These are phyloP conservation scores for Glaciozyma antarctica DNA, from an alignment of 768 basidiomycete species.

Conservation along the genomic window DNA sequence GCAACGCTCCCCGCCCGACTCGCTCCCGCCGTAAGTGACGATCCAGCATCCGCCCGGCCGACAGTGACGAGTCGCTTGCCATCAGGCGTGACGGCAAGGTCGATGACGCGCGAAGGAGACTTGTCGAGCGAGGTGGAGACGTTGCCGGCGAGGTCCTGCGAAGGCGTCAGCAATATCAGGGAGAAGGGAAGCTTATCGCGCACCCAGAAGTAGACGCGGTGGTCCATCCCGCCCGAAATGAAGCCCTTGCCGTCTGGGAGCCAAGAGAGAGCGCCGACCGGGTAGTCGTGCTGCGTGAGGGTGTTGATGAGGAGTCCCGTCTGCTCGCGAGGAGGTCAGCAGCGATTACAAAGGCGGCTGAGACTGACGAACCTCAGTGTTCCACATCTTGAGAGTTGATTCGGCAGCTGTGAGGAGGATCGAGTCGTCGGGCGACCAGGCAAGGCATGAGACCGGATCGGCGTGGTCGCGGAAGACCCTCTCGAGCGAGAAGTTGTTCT, in stretches of 20 bases:
- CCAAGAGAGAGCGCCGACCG: conserved; percentile 79
- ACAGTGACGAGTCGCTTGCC: conserved; percentile 72
- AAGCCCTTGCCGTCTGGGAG: conserved; percentile 81
- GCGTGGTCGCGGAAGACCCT: conserved; percentile 58
- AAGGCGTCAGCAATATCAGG: background rate
- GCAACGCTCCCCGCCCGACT: conserved; percentile 34
- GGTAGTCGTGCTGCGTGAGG: conserved; percentile 66
- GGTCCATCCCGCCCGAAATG: conserved; percentile 78
- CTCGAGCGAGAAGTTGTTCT: conserved; percentile 51
- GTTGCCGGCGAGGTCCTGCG: conserved; percentile 65
- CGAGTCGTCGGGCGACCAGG: conserved; percentile 86
- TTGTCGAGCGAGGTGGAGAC: conserved; percentile 57
- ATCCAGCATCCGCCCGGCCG: conserved; percentile 43
- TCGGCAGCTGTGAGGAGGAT: conserved; percentile 77
- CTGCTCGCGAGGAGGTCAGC: conserved; percentile 41
- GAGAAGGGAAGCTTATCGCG: background rate
- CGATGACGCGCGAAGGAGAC: conserved; percentile 69
- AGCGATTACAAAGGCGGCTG: background rate
- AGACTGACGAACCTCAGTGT: conserved; percentile 56
- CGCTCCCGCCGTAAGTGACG: conserved; percentile 26
- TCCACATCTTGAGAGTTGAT: conserved; percentile 75
- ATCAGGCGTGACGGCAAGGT: conserved; percentile 79
- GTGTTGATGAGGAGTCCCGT: conserved; percentile 58
- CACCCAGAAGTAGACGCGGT: conserved; percentile 76
- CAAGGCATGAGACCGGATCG: conserved; percentile 66